Conservation (phyloP, 176 grass and related monocot species). For the Oryza brachyantha region DNA sequence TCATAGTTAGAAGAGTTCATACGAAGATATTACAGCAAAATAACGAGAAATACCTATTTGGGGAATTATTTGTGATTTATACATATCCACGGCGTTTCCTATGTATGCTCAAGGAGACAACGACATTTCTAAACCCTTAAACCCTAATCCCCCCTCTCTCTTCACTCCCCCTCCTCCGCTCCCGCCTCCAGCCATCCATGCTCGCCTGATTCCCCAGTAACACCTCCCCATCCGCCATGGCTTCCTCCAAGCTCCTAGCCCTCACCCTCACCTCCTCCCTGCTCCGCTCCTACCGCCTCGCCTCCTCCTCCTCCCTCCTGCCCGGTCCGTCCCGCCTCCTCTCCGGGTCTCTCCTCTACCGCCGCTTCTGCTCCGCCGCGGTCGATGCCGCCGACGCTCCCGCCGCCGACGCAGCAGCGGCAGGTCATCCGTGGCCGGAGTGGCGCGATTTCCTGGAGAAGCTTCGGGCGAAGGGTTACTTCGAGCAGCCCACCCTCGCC, state of each 20-base stretch:
- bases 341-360: constrained; percentile 28
- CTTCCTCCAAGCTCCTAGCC: constrained; percentile 48
- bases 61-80: too few species aligned
- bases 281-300: constrained; percentile 31
- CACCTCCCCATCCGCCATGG: constrained; percentile 33
- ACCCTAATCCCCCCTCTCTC: constrained; percentile 34
- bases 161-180: background rate
- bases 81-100: too few species aligned
- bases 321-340: constrained; percentile 25
- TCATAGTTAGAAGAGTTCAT: too few species aligned
- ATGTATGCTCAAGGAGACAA: too few species aligned
- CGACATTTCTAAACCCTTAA: constrained; percentile 10
- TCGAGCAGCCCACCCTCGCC: constrained; percentile 27
- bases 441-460: constrained; percentile 76
- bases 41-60: too few species aligned
- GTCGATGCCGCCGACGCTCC: background rate
- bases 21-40: too few species aligned
- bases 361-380: constrained; percentile 53
- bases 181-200: background rate
- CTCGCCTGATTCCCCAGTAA: background rate
- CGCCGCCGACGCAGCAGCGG: background rate
- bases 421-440: constrained; percentile 77
- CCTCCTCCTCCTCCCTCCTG: constrained; percentile 23
- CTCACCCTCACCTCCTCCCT: constrained; percentile 32
- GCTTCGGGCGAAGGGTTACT: constrained; percentile 74